Conservation (phyloP, 768 basidiomycete species). For the Tremella yokohamensis region DNA sequence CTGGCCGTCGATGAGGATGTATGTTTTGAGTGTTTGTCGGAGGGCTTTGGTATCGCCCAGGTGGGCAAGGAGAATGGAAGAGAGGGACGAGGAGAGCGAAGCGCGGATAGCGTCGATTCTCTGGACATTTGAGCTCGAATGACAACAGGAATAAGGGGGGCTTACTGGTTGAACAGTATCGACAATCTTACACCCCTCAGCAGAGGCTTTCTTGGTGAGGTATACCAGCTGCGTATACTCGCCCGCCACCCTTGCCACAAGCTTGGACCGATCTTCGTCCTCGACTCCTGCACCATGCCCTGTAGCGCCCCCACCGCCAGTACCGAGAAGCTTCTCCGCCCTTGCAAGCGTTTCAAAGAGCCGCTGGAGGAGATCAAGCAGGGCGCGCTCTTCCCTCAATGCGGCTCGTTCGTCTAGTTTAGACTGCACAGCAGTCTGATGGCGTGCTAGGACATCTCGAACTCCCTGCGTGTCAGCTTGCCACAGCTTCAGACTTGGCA, state of each 20-base stretch:
- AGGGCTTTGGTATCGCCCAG: constrained; percentile 50
- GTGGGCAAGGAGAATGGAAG: constrained; percentile 70
- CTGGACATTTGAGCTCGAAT: constrained; percentile 53
- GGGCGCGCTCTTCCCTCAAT: constrained; percentile 80
- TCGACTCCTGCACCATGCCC: constrained; percentile 14
- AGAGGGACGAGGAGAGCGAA: constrained; percentile 79
- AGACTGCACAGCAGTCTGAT: constrained; percentile 66
- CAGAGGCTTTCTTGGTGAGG: constrained; percentile 74
- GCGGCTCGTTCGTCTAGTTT: constrained; percentile 70
- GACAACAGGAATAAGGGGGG: constrained; percentile 46
- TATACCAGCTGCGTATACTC: constrained; percentile 93
- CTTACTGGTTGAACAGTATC: constrained; percentile 80
- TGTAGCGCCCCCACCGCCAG: neutral
- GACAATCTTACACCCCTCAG: constrained; percentile 73
- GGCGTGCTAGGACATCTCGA: constrained; percentile 17
- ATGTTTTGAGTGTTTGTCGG: constrained; percentile 44
- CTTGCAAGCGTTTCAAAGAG: constrained; percentile 87
- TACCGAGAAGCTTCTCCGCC: constrained; percentile 74
- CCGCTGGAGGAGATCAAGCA: constrained; percentile 81
- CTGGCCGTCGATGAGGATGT: constrained; percentile 68
- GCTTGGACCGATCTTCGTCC: constrained; percentile 23
- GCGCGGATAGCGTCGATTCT: constrained; percentile 77
- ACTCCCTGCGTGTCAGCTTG: constrained; percentile 19
- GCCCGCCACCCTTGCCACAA: constrained; percentile 70
- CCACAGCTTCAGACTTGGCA: neutral